Evolutionary conservation across 805 yeast species (phyloP).

Genomic region (Sugiyamaella smithiae): DNA sequence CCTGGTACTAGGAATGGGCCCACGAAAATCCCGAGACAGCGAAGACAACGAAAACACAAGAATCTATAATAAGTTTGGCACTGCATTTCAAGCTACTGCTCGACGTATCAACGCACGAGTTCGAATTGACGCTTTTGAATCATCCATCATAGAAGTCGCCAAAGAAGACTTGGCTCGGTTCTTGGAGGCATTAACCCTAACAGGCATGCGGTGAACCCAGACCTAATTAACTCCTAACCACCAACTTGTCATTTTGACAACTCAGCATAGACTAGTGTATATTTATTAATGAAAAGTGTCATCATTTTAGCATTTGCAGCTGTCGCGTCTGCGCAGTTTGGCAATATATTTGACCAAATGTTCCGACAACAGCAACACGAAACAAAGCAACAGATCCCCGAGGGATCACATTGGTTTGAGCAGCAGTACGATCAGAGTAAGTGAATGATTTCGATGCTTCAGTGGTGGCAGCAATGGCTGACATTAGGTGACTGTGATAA

Average conservation of each 20-base stretch:
- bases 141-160: slow-evolving; percentile 85
- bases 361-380: slow-evolving; percentile 39
- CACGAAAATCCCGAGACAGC: slow-evolving; percentile 58
- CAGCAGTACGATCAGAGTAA: slow-evolving; percentile 24
- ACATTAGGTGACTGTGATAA: slow-evolving; percentile 45
- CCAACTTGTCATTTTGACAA: background rate
- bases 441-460: slow-evolving; percentile 18
- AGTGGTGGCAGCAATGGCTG: background rate
- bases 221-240: background rate
- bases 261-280: background rate
- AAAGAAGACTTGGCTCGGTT: slow-evolving; percentile 87
- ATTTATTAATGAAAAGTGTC: background rate
- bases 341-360: slow-evolving; percentile 44
- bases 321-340: slow-evolving; percentile 38
- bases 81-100: slow-evolving; percentile 88
- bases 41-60: slow-evolving; percentile 27
- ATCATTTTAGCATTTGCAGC: background rate
- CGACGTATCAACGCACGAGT: slow-evolving; percentile 81
- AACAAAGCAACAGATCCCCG: slow-evolving; percentile 30
- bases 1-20: slow-evolving; percentile 85
- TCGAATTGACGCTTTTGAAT: slow-evolving; percentile 90
- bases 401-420: slow-evolving; percentile 27
- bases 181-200: slow-evolving; percentile 74
- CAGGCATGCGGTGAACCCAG: slow-evolving; percentile 42
- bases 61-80: slow-evolving; percentile 72